These are phyloP conservation scores for Colletotrichum sp. DNA, from an alignment of 2,329 filamentous ascomycete species.

Conservation along the genomic window DNA sequence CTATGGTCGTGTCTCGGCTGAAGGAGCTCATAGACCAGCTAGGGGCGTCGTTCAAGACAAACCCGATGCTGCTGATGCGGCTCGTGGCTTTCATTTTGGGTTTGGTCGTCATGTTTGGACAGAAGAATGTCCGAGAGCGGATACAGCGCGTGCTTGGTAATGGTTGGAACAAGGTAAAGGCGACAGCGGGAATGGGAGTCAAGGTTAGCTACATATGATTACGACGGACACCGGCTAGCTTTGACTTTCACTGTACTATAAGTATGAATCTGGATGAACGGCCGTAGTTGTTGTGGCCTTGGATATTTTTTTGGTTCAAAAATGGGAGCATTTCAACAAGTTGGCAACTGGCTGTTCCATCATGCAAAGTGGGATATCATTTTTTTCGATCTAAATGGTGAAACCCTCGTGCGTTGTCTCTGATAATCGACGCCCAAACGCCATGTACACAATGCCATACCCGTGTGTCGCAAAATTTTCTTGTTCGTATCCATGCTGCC, in stretches of 20 bases:
- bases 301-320: background rate
- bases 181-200: conserved; percentile 93
- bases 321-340: background rate
- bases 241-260: conserved; percentile 25
- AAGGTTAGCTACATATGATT: conserved; percentile 93
- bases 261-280: conserved; percentile 11
- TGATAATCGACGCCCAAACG: conserved; percentile 24
- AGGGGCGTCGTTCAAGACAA: conserved; percentile 55
- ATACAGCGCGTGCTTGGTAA: conserved; percentile 71
- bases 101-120: conserved; percentile 77
- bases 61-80: conserved; percentile 61
- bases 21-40: conserved; percentile 57
- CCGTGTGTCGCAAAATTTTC: conserved; percentile 8
- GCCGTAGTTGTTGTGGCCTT: conserved; percentile 1
- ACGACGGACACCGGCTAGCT: conserved; percentile 10
- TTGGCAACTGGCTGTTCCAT: background rate
- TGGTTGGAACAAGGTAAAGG: conserved; percentile 81
- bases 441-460: conserved; percentile 24
- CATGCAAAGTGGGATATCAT: background rate
- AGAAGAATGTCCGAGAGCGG: conserved; percentile 76
- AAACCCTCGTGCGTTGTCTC: background rate
- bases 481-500: conserved; percentile 21
- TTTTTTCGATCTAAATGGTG: background rate
- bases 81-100: conserved; percentile 82
- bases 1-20: conserved; percentile 58